A percentile compares a stretch with the other conserved stretches of the same genome.
Evolutionary conservation across 2,329 filamentous ascomycete species (phyloP).

Genomic region (Septoria linicola): DNA sequence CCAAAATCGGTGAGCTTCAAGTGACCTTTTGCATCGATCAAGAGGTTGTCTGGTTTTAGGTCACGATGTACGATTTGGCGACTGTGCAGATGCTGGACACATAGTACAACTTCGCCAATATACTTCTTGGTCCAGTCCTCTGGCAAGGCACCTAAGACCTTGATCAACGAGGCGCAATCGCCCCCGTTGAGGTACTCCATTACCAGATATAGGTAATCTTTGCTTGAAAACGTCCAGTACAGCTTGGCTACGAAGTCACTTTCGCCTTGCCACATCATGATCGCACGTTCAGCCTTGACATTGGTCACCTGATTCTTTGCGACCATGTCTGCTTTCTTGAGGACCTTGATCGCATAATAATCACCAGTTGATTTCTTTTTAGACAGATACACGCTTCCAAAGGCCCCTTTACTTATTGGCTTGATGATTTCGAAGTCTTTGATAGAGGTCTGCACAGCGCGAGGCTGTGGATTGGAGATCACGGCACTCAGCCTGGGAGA

Average conservation of each 20-base stretch:
- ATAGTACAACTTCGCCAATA: conserved; percentile 91
- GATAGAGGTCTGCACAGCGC: conserved; percentile 89
- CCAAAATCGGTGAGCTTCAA: conserved; percentile 97
- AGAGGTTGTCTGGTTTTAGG: conserved; percentile 91
- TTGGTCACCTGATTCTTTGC: conserved; percentile 99
- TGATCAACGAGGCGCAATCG: conserved; percentile 94
- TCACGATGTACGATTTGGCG: conserved; percentile 95
- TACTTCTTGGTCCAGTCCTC: conserved; percentile 99
- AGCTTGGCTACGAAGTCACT: conserved; percentile 98
- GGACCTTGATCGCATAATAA: conserved; percentile 96
- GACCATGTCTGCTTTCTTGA: conserved; percentile 99
- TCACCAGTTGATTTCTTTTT: conserved; percentile 99
- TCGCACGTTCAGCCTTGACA: conserved; percentile 95
- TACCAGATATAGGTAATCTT: conserved; percentile 96
- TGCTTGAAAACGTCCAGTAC: conserved; percentile 99
- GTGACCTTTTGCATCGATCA: conserved; percentile 96
- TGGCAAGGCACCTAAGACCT: conserved; percentile 83
- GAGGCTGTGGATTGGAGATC: conserved; percentile 75
- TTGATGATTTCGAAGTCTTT: conserved; percentile 99
- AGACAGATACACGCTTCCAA: conserved; percentile 94
- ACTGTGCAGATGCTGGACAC: conserved; percentile 91
- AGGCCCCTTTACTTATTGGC: conserved; percentile 97
- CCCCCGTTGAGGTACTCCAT: conserved; percentile 99
- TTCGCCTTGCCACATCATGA: conserved; percentile 99
- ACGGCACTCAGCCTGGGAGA: conserved; percentile 80